These are phyloP conservation scores for Chrysanthemum seticuspe DNA, from an alignment of 129 eudicot species.

Conservation along the genomic window DNA sequence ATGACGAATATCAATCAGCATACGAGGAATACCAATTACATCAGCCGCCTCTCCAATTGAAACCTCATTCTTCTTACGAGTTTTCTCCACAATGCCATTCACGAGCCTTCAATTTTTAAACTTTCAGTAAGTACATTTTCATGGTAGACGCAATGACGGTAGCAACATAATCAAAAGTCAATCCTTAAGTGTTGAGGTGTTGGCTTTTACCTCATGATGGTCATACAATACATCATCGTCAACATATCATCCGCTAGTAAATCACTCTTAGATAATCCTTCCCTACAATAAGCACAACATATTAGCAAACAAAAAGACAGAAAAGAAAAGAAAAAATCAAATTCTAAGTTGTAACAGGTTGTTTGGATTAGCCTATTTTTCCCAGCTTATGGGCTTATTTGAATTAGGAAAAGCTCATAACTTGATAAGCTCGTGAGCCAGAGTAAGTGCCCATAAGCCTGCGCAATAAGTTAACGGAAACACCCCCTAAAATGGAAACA, in stretches of 20 bases:
- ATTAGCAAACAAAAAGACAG: neutral
- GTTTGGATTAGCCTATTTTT: too few relatives aligned
- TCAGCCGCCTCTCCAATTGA: constrained; percentile 92
- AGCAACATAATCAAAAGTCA: neutral
- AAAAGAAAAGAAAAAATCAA: neutral
- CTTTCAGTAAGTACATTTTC: constrained; percentile 14
- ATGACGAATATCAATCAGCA: constrained; percentile 95
- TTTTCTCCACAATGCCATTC: constrained; percentile 84
- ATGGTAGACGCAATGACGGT: neutral
- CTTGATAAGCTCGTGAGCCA: too few relatives aligned
- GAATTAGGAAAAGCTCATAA: too few relatives aligned
- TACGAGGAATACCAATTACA: constrained; percentile 74
- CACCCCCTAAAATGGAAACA: too few relatives aligned
- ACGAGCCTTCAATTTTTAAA: constrained; percentile 56
- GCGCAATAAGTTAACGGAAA: too few relatives aligned
- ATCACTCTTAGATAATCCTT: constrained; percentile 33
- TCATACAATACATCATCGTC: constrained; percentile 81
- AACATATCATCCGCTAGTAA: constrained; percentile 64
- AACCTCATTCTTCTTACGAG: constrained; percentile 61
- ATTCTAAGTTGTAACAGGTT: neutral
- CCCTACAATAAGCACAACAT: constrained; percentile 39
- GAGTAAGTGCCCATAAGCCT: too few relatives aligned
- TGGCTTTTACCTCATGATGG: constrained; percentile 60
- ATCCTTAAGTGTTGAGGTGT: neutral
- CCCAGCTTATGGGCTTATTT: too few relatives aligned